Evolutionary conservation across 2,329 filamentous ascomycete genomes (phyloP), one percentile per base, ranked within the genome.

Genomic region (Fusarium setosum): DNA sequence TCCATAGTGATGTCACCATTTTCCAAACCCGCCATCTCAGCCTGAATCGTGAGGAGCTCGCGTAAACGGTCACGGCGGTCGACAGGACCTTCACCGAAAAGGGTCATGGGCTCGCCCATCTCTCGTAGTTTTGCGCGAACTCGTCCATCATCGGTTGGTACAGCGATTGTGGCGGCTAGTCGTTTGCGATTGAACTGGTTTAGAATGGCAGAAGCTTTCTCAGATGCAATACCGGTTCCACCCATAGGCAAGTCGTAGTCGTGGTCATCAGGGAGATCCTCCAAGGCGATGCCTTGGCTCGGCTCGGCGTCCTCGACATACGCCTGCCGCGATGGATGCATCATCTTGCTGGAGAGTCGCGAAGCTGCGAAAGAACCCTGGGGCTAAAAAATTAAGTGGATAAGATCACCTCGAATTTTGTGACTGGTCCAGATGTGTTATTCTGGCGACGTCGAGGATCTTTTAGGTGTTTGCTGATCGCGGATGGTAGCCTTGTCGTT

Each of bases 171-270:
- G 17, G 94, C 94, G 11, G 94, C 94, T 73, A 93, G 88, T 73
- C 94, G 89, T 79, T 97, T 97, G 63, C 95, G 92, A 73, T 94
- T 92, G 78, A 99, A 96, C 76, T 98, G 94, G 31, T 88, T 90
- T 18, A 96, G 83, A 54, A 97, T 90, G 13, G 92, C 93, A 4
- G 93, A 94, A 4, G 93, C 93, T 76, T 93, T 93, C 75, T 96
- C 92, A 5, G 92, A 87, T 8, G 90, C 87, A 42, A 91, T 89
- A 44, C 92, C 92, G 18, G 87, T 84, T 4, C 83, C 80, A 4
- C 82, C 83, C 29, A 88, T 83, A 21, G 90, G 90, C 52, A 97
- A 86, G 40, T 92, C 88, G 84, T 98, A 96, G 80, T 98, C 91
- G 74, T 89, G 92, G 74, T 98, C 94, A 66, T 84, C 80, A 37